Evolutionary conservation across 768 basidiomycete genomes (phyloP).

Genomic region (Boletus rubroflammeus): DNA sequence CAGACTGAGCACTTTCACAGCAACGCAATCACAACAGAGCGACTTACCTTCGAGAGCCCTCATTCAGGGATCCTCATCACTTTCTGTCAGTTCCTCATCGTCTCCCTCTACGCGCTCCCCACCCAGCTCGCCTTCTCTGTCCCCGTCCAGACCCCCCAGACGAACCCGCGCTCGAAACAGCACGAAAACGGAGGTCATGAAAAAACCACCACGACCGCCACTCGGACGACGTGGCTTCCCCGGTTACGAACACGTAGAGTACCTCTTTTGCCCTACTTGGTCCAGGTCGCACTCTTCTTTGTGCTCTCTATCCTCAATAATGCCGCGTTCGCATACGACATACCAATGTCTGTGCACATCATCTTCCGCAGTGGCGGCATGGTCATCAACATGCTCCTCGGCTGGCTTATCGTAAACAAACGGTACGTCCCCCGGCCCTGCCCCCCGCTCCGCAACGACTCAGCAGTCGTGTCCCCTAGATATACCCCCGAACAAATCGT

Average conservation of each 20-base stretch:
- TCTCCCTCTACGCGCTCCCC: slow-evolving; percentile 72
- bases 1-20: slow-evolving; percentile 33
- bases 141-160: neutral
- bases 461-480: slow-evolving; percentile 33
- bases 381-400: slow-evolving; percentile 78
- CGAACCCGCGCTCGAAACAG: neutral
- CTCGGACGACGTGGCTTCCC: slow-evolving; percentile 30
- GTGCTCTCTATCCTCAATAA: slow-evolving; percentile 82
- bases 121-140: slow-evolving; percentile 44
- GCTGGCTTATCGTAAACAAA: slow-evolving; percentile 63
- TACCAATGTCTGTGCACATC: slow-evolving; percentile 93
- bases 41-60: slow-evolving; percentile 64
- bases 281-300: slow-evolving; percentile 82
- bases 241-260: slow-evolving; percentile 60
- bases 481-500: slow-evolving; percentile 62
- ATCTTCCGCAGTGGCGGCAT: slow-evolving; percentile 90
- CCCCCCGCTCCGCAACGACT: slow-evolving; percentile 6
- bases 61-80: slow-evolving; percentile 81
- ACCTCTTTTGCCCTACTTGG: slow-evolving; percentile 66
- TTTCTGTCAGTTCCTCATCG: slow-evolving; percentile 77
- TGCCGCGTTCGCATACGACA: slow-evolving; percentile 79
- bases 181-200: neutral
- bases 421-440: slow-evolving; percentile 40
- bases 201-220: neutral
- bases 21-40: slow-evolving; percentile 77